Evolutionary conservation across 345 rosid species (phyloP).

Genomic region (Turnera subulata): DNA sequence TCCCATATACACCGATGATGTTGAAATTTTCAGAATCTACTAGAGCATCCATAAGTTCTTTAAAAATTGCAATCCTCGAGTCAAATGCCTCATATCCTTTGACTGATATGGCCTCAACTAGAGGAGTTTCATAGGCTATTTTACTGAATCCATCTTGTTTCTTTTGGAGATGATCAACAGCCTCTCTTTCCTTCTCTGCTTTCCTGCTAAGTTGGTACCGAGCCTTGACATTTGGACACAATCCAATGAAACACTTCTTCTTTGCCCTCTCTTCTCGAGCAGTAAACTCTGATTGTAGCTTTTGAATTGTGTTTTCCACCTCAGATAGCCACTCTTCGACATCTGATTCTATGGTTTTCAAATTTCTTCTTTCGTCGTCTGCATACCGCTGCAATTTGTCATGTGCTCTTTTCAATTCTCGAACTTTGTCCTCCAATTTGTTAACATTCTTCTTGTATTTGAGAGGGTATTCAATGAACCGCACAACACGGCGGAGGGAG

Average conservation of each 20-base stretch:
- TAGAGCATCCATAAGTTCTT: neutral
- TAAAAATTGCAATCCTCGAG: neutral
- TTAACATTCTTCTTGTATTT: neutral
- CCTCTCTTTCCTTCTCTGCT: neutral
- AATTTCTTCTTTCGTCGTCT: neutral
- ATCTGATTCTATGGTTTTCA: neutral
- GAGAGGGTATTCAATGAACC: neutral
- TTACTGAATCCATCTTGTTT: neutral
- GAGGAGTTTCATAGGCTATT: neutral
- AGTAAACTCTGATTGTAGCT: neutral
- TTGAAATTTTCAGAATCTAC: neutral
- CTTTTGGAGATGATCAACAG: neutral
- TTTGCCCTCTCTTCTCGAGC: neutral
- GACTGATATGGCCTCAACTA: neutral
- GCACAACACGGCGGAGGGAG: neutral
- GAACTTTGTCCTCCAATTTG: neutral
- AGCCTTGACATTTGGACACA: neutral
- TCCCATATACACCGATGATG: constrained; percentile 4
- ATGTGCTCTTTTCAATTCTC: neutral
- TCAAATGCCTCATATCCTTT: neutral
- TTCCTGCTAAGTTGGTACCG: neutral
- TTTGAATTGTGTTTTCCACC: neutral
- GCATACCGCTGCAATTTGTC: neutral
- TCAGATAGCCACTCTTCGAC: neutral
- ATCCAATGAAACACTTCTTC: neutral